Evolutionary conservation across 1,139 yeast species (phyloP), one percentile per base, ranked within the genome.

Genomic region (Zygosaccharomyces sapae): DNA sequence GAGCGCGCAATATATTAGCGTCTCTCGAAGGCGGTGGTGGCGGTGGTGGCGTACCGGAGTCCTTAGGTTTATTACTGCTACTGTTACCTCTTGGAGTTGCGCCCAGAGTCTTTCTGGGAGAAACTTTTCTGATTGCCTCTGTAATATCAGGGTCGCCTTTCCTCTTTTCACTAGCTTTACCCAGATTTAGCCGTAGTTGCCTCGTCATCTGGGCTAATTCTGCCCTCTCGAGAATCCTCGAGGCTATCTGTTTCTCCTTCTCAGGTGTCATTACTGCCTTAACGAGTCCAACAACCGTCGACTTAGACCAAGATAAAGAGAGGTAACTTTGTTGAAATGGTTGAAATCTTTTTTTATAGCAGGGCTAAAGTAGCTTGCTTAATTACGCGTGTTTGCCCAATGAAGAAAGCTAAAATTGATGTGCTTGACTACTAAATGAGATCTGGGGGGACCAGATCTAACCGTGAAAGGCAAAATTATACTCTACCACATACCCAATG

Each of bases 181-280:
- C 29, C 33, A 64, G 51, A 5, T 62, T 65, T 39, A 65, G 43
- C 51, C 61, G 64, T 51, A 65, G 53, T 44, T 63, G 65, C 18
- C 68, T 56, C 13, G 66, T 55, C 66, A 63, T 60, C 52, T 63
- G 67, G 13, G 68, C 68, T 49, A 65, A 51, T 48, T 63, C 63
- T 35, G 68, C 68, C 40, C 68, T 49, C 45, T 63, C 57, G 33
- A 65, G 52, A 13, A 65, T 65, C 46, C 55, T 61, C n/a, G 58
- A 53, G 6, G 66, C 60, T 29, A 65, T 45, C 47, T 65, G 65
- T 44, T 59, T 58, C 48, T 62, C 66, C 44, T 56, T 61, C 41
- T 62, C 63, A 6, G 59, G 59, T 3, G 59, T 51, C 44, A 54
- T 35, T 36, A 10, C 12, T 27, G 22, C 7, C 19, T 22, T 16